Base-by-base conservation (phyloP, 78 protist species). In the Dictyostelium capitatum region DNA sequence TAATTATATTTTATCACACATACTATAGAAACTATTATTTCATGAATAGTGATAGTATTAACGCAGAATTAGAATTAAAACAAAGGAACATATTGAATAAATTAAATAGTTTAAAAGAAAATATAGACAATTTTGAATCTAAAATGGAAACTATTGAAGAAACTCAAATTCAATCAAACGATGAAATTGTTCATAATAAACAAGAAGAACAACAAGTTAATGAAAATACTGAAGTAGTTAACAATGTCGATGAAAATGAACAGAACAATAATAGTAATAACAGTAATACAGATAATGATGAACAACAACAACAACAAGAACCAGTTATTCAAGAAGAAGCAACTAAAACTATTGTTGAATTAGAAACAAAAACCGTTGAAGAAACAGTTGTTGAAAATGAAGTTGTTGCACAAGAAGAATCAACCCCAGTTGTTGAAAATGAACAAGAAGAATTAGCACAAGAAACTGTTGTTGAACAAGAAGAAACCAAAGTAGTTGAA, bases 141-240 rank as follows among this genome's bases (percentile, higher is more conserved):
- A 75, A 75, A 75, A 75, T 75, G 81, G 81, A 75, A 75, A 46
- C 81, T 19, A 75, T 75, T 48, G 81, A 75, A 75, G 81, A 75
- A 12, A 48, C 81, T 75, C 51, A 48, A 46, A 32, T 25, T 75
- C 32, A 75, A 74, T 30, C 62, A 72, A 72, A 20, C 5, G 57
- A 28, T 41, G 77, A 69, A 69, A 37, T 37, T 4, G 15, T n/a
- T 15, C 43, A 28, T 25, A 25, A 41, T 23, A 48, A 75, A 15
- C 23, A 72, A 57, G 17, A 70, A 12, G 78, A 32, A 32, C 46
- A 62, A 37, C 48, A 46, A 54, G 56, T 19, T 53, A 69, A 51
- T 25, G 70, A 62, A 62, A 9, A 23, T 25, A 6, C 30, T 8
- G 15, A 57, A 57, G 67, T n/a, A 6, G 23, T 9, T 23, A 57